Percentiles rank a stretch among this genome's conserved stretches.
Conservation (phyloP, 768 basidiomycete genomes). For the Termitomyces sp. region DNA sequence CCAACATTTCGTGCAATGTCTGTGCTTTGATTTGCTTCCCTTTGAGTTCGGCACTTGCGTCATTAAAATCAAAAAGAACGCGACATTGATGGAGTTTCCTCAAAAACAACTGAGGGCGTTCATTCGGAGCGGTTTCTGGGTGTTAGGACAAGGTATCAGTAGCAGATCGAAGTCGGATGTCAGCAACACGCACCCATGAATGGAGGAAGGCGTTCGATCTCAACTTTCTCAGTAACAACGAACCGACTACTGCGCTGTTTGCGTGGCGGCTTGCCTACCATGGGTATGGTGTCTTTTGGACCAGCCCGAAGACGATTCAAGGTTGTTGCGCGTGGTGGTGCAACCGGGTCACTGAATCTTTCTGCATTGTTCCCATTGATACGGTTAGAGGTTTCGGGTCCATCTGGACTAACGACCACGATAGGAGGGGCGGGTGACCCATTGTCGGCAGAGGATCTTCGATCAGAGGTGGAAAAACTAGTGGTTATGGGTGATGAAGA, state of each 20-base stretch:
- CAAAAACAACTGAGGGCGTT: conserved; percentile 88
- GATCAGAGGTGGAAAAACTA: conserved; percentile 45
- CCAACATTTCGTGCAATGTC: conserved; percentile 96
- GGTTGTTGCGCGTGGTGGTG: conserved; percentile 63
- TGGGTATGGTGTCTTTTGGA: conserved; percentile 95
- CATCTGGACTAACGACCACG: conserved; percentile 80
- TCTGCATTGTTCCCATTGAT: conserved; percentile 37
- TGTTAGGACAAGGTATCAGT: conserved; percentile 10
- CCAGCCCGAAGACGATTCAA: conserved; percentile 73
- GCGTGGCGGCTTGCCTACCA: conserved; percentile 92
- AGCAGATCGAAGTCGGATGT: not conserved
- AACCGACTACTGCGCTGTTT: conserved; percentile 98
- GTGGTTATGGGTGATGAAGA: conserved; percentile 36
- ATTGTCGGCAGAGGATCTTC: conserved; percentile 48
- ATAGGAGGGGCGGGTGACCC: conserved; percentile 66
- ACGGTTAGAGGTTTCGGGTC: conserved; percentile 43
- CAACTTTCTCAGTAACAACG: conserved; percentile 92
- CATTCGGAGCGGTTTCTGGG: conserved; percentile 81
- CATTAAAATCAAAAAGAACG: conserved; percentile 98
- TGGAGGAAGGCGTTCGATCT: conserved; percentile 89
- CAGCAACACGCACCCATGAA: conserved; percentile 65
- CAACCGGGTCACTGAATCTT: conserved; percentile 45
- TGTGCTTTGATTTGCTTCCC: conserved; percentile 99
- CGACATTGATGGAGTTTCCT: conserved; percentile 95
- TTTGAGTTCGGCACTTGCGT: conserved; percentile 90